Percentiles rank a stretch among this genome's conserved stretches.
Conservation (phyloP, 2,329 filamentous ascomycete species). For the Pyricularia sp. region DNA sequence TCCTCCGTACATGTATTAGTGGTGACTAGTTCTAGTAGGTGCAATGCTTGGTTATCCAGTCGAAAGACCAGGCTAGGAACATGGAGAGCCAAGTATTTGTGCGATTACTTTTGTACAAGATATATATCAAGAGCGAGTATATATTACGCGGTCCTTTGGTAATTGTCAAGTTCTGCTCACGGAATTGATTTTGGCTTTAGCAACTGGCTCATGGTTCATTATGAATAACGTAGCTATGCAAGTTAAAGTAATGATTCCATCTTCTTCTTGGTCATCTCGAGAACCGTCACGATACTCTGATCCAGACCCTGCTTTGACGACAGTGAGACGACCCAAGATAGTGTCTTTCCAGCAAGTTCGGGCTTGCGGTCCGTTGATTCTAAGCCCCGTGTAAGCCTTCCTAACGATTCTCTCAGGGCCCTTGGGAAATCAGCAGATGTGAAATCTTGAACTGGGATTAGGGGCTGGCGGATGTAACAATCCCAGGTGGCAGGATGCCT, state of each 20-base stretch:
- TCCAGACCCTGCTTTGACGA: constrained; percentile 42
- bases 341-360: constrained; percentile 37
- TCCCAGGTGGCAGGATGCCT: constrained; percentile 53
- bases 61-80: too few species aligned
- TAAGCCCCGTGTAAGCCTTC: constrained; percentile 44
- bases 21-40: too few species aligned
- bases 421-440: constrained; percentile 32
- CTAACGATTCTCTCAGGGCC: constrained; percentile 57
- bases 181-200: too few species aligned
- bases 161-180: too few species aligned
- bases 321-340: constrained; percentile 45
- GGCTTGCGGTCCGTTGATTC: constrained; percentile 37
- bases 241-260: constrained; percentile 14
- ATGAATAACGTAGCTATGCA: background rate
- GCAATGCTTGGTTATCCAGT: too few species aligned
- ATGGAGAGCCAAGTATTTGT: too few species aligned
- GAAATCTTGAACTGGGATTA: constrained; percentile 46
- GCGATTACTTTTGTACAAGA: too few species aligned
- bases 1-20: too few species aligned
- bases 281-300: constrained; percentile 42
- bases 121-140: too few species aligned
- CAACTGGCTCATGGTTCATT: background rate
- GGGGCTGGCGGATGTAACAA: constrained; percentile 62
- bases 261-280: constrained; percentile 39
- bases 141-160: too few species aligned